Base-by-base conservation (phyloP, 495 filamentous ascomycete species). In the Xylona heveae region DNA sequence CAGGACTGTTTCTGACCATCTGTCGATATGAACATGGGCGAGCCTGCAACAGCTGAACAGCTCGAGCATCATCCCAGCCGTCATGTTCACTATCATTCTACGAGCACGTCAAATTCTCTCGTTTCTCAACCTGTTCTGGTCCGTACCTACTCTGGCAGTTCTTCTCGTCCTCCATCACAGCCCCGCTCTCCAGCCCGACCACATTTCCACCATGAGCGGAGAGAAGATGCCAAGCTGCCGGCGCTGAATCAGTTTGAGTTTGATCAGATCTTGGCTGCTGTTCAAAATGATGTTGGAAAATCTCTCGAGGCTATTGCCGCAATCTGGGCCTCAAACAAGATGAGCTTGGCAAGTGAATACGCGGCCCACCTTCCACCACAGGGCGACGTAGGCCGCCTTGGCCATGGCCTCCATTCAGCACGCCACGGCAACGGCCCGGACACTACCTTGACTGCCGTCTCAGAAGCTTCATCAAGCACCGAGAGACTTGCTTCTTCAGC, bases 271-370 rank as follows among this genome's bases (percentile, higher is more conserved):
- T 14, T 38, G 19, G 23, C 19, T 20, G 30, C 31, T 9, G 28
- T 38, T 18, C 23, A 38, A 15, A 22, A 30, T 8, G 31, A 38
- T 8, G 31, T 38, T 14, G 12, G 16, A 12, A 24, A 32, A 12
- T 19, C 36, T n/a, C 18, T 38, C 7, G 36, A 38, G 19, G 36
- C 29, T 6, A 38, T 38, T 19, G 36, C 36, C 12, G 28, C 15
- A 23, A 21, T 37, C 12, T 37, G 35, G 10, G 16, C 35, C 15
- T n/a, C 19, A 22, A 10, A n/a, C 31, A 33, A 15, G 31, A 14
- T 16, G 31, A 33, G 31, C 31, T 33, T 19, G 31, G 25, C 19
- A 9, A 23, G 19, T 23, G 17, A 24, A 23, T 33, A 33, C 6
- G 25, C 31, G 5, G 31, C 22, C 12, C 9, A 20, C 13, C 19